Evolutionary conservation across 2,329 filamentous ascomycete species (phyloP).

Genomic region (Endocalyx cinctus): DNA sequence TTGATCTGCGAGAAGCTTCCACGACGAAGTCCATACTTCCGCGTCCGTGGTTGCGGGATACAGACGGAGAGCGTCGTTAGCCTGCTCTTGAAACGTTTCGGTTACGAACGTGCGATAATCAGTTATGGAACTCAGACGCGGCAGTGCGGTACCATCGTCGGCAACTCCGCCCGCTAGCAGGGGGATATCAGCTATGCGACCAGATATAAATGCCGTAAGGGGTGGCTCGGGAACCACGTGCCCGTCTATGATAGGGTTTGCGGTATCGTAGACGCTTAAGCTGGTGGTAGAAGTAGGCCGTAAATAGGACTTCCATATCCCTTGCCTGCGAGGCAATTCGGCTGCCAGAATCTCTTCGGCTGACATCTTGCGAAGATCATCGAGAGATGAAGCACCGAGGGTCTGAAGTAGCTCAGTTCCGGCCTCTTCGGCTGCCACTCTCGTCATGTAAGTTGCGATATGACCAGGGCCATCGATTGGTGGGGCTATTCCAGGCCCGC

Average conservation of each 20-base stretch:
- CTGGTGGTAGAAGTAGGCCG: constrained; percentile 5
- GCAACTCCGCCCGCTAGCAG: constrained; percentile 2
- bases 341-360: constrained; percentile 6
- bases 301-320: constrained; percentile 9
- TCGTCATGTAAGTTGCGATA: constrained; percentile 7
- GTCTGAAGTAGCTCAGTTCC: constrained; percentile 3
- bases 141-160: constrained; percentile 8
- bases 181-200: constrained; percentile 5
- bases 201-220: constrained; percentile 1
- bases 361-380: constrained; percentile 5
- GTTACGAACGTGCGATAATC: constrained; percentile 3
- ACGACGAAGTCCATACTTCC: constrained; percentile 5
- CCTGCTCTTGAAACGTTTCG: constrained; percentile 5
- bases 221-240: constrained; percentile 7
- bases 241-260: constrained; percentile 9
- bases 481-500: constrained; percentile 7
- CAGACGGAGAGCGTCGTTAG: constrained; percentile 3
- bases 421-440: constrained; percentile 8
- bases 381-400: constrained; percentile 6
- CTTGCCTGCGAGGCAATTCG: constrained; percentile 3
- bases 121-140: constrained; percentile 2
- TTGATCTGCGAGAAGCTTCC: constrained; percentile 6
- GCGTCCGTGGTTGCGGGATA: constrained; percentile 7
- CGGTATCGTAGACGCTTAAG: constrained; percentile 9
- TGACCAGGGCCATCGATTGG: constrained; percentile 7